These are phyloP conservation scores for Boletellus ananiceps DNA, from an alignment of 768 basidiomycete genomes.

Conservation along the genomic window DNA sequence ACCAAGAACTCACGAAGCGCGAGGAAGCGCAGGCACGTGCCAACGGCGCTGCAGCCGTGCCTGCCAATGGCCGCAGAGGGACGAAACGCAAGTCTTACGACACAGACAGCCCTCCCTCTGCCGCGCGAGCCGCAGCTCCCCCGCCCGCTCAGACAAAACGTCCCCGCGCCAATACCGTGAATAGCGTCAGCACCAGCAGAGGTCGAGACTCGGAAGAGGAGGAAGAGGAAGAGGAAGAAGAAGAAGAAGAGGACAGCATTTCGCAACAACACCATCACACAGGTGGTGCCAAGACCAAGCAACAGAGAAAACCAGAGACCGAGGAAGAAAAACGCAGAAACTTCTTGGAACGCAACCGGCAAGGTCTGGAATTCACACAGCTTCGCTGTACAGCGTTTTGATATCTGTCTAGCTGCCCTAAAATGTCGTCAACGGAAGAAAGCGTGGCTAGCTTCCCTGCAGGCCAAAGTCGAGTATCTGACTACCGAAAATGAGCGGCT, in stretches of 20 bases:
- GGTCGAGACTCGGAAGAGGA: slow-evolving; percentile 37
- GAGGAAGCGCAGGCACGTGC: slow-evolving; percentile 77
- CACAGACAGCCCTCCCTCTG: slow-evolving; percentile 34
- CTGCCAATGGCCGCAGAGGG: slow-evolving; percentile 41
- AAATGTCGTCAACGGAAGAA: slow-evolving; percentile 99
- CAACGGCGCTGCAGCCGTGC: slow-evolving; percentile 33
- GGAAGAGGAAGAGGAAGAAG: slow-evolving; percentile 37
- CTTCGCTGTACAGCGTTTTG: slow-evolving; percentile 1
- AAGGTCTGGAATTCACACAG: slow-evolving; percentile 53
- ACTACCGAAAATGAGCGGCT: slow-evolving; percentile 94
- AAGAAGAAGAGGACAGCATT: slow-evolving; percentile 36
- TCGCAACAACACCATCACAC: slow-evolving; percentile 18
- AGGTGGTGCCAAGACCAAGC: slow-evolving; percentile 19
- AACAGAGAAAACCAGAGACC: slow-evolving; percentile 80
- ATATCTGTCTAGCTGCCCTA: slow-evolving; percentile 66
- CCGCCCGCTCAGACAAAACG: slow-evolving; percentile 30
- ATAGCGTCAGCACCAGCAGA: slow-evolving; percentile 25
- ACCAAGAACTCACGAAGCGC: slow-evolving; percentile 94
- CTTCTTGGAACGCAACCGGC: slow-evolving; percentile 94
- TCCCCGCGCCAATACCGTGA: slow-evolving; percentile 35
- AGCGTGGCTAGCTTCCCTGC: slow-evolving; percentile 90
- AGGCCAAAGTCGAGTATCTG: slow-evolving; percentile 90
- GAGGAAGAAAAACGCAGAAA: slow-evolving; percentile 98
- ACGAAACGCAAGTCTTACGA: slow-evolving; percentile 70
- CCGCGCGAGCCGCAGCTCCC: slow-evolving; percentile 23